Evolutionary conservation across 768 basidiomycete species (phyloP), one percentile per base, ranked within the genome.

Genomic region (Collybia sordida): DNA sequence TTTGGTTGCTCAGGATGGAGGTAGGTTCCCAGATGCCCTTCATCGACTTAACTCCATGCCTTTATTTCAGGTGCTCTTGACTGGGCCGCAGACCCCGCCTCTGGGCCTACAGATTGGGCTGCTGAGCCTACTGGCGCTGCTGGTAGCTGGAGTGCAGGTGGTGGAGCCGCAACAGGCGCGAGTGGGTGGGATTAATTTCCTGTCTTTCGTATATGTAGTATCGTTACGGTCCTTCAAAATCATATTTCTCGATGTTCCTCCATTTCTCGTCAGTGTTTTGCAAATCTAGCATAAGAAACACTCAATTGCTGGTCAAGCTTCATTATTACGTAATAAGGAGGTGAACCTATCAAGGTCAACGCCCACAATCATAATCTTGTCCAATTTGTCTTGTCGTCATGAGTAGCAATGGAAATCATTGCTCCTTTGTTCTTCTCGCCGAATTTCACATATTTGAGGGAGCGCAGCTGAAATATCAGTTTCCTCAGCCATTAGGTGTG

Each of bases 381-480:
- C 14, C 31, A 11, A 11, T 12, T 31, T 9, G 28, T 22, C 35
- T 19, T 36, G 17, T 21, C 47, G 55, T 57, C 46, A 86, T 87
- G 85, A 65, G 78, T 44, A 76, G 74, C 70, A 77, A 80, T 71
- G 80, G 81, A 35, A 82, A 88, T 50, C 89, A 91, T 66, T 90
- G 89, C 59, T 91, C 93, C 17, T 98, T 95, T 71, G 88, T 97
- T 52, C 78, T 99, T 42, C 81, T 98, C 46, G 97, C 97, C n/a
- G 97, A 98, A 67, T 99, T 99, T 72, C 92, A 99, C 74, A 98
- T 99, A 56, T 86, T 93, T 63, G 83, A 89, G 50, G 97, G 97
- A 27, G 90, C 95, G 2, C 89, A 93, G 56, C 77, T 99, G 54
- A 88, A 92, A 36, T 95, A 97, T 67, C 93, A 98, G 69, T 98